Base-by-base conservation (phyloP, 2,329 filamentous ascomycete genomes). In the Xylaria sp. region DNA sequence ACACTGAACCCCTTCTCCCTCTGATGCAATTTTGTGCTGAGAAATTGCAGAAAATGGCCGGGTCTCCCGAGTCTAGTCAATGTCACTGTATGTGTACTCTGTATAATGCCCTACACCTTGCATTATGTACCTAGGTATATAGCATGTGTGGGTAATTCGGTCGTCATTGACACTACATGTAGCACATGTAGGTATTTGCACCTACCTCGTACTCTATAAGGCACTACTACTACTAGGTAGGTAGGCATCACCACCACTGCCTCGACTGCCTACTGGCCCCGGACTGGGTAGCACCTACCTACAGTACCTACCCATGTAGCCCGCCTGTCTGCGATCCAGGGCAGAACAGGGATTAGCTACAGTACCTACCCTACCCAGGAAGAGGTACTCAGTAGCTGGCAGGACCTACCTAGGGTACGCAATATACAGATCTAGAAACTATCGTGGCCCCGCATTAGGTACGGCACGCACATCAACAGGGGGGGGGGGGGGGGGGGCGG, bases 131-230 rank as follows among this genome's bases (percentile, higher is more conserved):
- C n/a, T n/a, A 28, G 4, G 25, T 28, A 28, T 28, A 28, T 28
- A 28, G 28, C 28, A 28, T 52, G 9, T 32, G 2, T 20, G 20
- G 52, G 52, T 63, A 70, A 65, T 68, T 63, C 54, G 9, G 54
- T 65, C 65, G 57, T 68, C 62, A 70, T 68, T 34, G 71, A 39
- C 34, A 10, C 34, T 63, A 54, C 28, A 34, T 4, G 28, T 28
- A 28, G 28, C 28, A 28, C 28, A 28, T 28, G 5, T 28, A 28
- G 28, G 28, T 28, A 28, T 28, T 28, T 28, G 28, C 28, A 69
- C 68, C 69, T 71, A 65, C 71, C 69, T 18, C 2, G 28, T 28
- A 28, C 28, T 28, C 28, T 3, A 6, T 3, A 28, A 28, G 28
- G 28, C 25, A 28, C 25, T 4, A 28, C 25, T 28, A n/a, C n/a